Evolutionary conservation across 2,329 filamentous ascomycete genomes (phyloP), one percentile per base, ranked within the genome.

Genomic region (Chaetothyriales sp.): DNA sequence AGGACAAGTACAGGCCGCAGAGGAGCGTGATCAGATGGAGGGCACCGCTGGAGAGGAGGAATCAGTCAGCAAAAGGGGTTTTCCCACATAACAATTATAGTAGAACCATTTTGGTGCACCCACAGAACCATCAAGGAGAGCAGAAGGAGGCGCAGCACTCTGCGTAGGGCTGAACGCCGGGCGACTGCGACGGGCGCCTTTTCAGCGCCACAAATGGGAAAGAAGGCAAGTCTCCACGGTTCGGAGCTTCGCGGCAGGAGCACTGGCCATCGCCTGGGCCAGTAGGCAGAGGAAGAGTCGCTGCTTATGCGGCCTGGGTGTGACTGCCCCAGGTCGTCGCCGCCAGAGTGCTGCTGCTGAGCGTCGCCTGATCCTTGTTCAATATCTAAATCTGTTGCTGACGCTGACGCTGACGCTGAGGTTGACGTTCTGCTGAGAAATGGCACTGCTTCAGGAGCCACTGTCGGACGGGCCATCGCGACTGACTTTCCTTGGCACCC

Each of bases 1-100:
- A 68, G 0, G 66, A 62, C 4, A 66, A 56, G 18, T 65, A 57
- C 25, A 71, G 62, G 48, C 64, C 65, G 51, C 61, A 66, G 43
- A 64, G 54, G 6, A 72, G 60, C 9, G 62, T 61, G 48, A 71
- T 59, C 43, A 69, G 45, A 19, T 47, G 22, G 45, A 47, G 9
- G 45, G 26, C 9, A 25, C 45, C 45, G 4, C 32, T 39, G n/a
- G 22, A 45, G 12, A 45, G 6, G 19, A n/a, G n/a, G n/a, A n/a
- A 19, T 45, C 43, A 45, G n/a, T 20, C 43, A 20, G 43, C 43
- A 19, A 3, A 12, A n/a, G n/a, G n/a, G n/a, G n/a, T n/a, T 45
- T 5, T 18, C 12, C n/a, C 19, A 65, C 50, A 71, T 68, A 26
- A 70, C 54, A 43, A 70, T 49, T 69, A 51, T 52, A 58, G 44